A percentile compares a stretch with the other conserved stretches of the same genome.
Conservation (phyloP, 208 protist species). For the Crithidia expoeki region DNA sequence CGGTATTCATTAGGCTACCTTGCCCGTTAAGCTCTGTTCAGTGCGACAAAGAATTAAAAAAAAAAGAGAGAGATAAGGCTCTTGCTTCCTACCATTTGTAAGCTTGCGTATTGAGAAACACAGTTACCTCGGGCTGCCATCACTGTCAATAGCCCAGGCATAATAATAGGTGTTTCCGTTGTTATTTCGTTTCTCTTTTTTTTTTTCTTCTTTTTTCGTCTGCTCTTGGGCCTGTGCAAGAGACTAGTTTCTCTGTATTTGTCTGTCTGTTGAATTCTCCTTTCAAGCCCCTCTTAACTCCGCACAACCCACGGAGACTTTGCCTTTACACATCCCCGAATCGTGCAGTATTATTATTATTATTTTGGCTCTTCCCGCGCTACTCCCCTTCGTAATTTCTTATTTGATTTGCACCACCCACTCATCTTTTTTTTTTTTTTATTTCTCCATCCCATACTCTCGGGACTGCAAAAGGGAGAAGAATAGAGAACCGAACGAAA, state of each 20-base stretch:
- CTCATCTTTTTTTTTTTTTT: conserved; percentile 2
- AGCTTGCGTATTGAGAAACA: background rate
- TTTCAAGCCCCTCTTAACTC: background rate
- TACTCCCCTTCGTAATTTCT: background rate
- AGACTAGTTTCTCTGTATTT: background rate
- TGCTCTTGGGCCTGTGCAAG: background rate
- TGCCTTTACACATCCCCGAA: background rate
- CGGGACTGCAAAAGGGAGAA: background rate
- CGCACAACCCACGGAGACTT: background rate
- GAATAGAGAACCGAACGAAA: background rate
- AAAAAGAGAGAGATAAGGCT: background rate
- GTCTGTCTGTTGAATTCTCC: background rate
- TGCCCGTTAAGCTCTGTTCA: background rate
- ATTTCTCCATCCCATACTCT: conserved; percentile 3
- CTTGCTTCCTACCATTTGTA: background rate
- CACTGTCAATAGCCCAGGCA: background rate
- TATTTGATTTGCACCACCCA: conserved; percentile 6
- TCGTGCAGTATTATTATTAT: background rate
- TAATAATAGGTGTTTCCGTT: background rate
- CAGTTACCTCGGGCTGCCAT: background rate
- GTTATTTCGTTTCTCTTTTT: background rate
- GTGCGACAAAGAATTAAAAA: background rate
- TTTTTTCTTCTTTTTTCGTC: conserved; percentile 7
- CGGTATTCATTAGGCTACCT: background rate
- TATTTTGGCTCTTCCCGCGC: background rate